These are phyloP conservation scores for Emergomyces orientalis DNA, from an alignment of 2,329 filamentous ascomycete species.

Conservation along the genomic window DNA sequence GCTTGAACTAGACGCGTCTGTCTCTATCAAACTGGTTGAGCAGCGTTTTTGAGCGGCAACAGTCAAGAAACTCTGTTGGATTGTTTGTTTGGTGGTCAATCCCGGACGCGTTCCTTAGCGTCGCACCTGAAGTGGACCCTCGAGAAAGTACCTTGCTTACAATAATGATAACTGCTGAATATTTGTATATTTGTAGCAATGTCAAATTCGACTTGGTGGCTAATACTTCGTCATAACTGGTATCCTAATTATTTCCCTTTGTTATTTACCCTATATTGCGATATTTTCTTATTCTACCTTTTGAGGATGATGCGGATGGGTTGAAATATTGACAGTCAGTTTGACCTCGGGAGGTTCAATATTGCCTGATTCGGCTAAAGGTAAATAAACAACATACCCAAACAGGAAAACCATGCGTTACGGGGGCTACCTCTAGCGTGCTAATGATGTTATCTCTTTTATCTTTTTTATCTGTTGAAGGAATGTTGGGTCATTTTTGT, in stretches of 20 bases:
- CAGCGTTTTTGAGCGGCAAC: background rate
- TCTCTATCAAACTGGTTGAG: background rate
- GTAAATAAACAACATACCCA: slow-evolving; percentile 9
- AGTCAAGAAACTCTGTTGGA: background rate
- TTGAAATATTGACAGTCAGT: no score
- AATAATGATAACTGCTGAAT: background rate
- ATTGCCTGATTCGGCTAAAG: slow-evolving; percentile 9
- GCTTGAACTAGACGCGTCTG: background rate
- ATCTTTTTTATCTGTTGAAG: no score
- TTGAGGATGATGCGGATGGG: background rate
- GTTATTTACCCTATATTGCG: background rate
- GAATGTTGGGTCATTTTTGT: no score
- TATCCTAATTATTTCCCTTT: background rate
- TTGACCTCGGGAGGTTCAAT: background rate
- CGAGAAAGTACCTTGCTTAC: no score
- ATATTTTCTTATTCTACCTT: background rate
- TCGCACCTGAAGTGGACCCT: background rate
- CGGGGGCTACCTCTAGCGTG: background rate
- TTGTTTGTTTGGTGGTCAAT: background rate
- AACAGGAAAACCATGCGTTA: background rate
- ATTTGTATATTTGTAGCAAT: background rate
- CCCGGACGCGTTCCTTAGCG: background rate
- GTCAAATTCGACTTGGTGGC: background rate
- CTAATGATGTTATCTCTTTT: no score
- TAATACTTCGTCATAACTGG: background rate